phyloP scores from a whole-genome alignment of 352 stramenopile genomes.

The Phytophthora sojae region DNA sequence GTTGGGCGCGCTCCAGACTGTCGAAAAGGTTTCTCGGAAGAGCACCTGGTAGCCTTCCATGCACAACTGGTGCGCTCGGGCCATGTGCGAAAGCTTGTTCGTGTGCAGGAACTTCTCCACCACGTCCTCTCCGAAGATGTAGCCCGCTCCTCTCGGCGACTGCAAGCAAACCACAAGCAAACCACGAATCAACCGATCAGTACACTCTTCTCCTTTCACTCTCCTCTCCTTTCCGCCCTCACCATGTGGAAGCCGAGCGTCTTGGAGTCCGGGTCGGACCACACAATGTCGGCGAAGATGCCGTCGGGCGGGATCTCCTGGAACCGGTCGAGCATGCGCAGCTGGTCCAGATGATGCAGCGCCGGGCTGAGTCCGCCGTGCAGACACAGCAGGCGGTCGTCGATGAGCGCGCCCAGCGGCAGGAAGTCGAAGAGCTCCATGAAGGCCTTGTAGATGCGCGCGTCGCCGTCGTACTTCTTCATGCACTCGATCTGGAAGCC shows the following conservation, averaged over 20 bases:
- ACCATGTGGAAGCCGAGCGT: constrained; percentile 88
- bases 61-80: constrained; percentile 83
- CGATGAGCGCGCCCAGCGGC: constrained; percentile 82
- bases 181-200: constrained; percentile 40
- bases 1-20: constrained; percentile 88
- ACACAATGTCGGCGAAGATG: constrained; percentile 86
- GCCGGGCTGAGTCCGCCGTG: constrained; percentile 75
- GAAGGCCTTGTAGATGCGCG: constrained; percentile 79
- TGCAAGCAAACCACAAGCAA: constrained; percentile 12
- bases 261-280: constrained; percentile 85
- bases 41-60: constrained; percentile 88
- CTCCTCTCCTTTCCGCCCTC: constrained; percentile 29
- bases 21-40: constrained; percentile 81
- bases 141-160: constrained; percentile 82
- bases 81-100: constrained; percentile 86
- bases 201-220: constrained; percentile 74
- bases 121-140: constrained; percentile 90
- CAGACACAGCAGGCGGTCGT: constrained; percentile 70
- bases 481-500: constrained; percentile 88
- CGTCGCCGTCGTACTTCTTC: constrained; percentile 86
- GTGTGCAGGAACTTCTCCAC: constrained; percentile 85
- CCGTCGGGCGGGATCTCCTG: constrained; percentile 84
- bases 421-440: constrained; percentile 85
- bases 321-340: constrained; percentile 88
- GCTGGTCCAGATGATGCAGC: constrained; percentile 92